These are phyloP conservation scores for Suillus decipiens DNA, from an alignment of 768 basidiomycete species.

Conservation along the genomic window DNA sequence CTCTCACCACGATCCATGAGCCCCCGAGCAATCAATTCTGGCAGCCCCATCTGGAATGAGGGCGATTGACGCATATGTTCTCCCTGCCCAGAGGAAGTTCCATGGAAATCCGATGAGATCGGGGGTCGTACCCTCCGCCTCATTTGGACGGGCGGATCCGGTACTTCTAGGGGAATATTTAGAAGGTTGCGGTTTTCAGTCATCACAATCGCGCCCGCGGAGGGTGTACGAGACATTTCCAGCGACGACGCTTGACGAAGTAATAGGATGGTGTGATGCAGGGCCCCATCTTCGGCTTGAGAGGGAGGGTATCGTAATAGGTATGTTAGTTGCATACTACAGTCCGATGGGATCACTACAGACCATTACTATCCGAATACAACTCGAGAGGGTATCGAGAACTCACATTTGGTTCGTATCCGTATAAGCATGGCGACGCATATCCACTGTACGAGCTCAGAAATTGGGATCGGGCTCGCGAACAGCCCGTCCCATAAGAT, in stretches of 20 bases:
- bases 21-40: constrained; percentile 73
- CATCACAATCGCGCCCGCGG: constrained; percentile 75
- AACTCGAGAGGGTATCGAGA: background rate
- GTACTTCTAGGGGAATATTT: constrained; percentile 69
- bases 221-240: constrained; percentile 69
- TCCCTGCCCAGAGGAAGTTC: constrained; percentile 19
- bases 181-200: constrained; percentile 82
- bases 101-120: constrained; percentile 20
- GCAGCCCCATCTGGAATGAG: constrained; percentile 52
- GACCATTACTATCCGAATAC: constrained; percentile 17
- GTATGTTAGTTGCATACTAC: constrained; percentile 79
- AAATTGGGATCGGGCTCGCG: constrained; percentile 71
- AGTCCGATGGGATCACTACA: constrained; percentile 84
- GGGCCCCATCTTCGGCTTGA: constrained; percentile 36
- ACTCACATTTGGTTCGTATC: constrained; percentile 86
- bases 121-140: constrained; percentile 38
- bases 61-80: constrained; percentile 43
- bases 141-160: constrained; percentile 42
- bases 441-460: constrained; percentile 81
- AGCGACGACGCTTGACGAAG: constrained; percentile 83
- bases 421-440: constrained; percentile 95
- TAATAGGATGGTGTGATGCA: constrained; percentile 67
- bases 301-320: constrained; percentile 81
- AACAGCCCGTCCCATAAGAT: constrained; percentile 96
- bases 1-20: constrained; percentile 76